phyloP scores from a whole-genome alignment of 2,329 filamentous ascomycete genomes.

The Mollisiaceae sp. region DNA sequence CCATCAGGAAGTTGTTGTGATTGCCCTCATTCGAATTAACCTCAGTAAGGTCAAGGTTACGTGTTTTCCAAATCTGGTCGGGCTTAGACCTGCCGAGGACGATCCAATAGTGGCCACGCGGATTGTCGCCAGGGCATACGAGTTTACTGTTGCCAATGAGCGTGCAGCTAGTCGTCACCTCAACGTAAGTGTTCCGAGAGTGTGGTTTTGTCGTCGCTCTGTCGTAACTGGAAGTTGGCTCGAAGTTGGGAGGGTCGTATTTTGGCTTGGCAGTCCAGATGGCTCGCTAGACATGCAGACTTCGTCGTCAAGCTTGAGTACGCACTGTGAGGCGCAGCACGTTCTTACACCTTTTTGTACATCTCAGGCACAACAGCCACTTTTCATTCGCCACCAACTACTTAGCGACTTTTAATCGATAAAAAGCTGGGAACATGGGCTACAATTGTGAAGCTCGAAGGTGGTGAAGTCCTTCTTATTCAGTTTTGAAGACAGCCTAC shows the following conservation, averaged over 20 bases:
- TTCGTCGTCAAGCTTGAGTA: too few relatives aligned
- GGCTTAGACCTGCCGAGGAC: background rate
- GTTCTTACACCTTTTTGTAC: background rate
- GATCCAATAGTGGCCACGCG: constrained; percentile 4
- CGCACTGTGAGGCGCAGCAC: background rate
- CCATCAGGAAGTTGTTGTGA: constrained; percentile 26
- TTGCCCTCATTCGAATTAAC: constrained; percentile 19
- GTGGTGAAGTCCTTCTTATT: too few relatives aligned
- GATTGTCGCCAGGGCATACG: constrained; percentile 9
- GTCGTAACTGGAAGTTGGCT: background rate
- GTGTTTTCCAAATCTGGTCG: constrained; percentile 10
- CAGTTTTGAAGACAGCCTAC: too few relatives aligned
- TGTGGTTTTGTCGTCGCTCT: background rate
- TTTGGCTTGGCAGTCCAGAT: background rate
- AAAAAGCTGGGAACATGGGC: too few relatives aligned
- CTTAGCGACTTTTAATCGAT: too few relatives aligned
- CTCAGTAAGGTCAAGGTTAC: background rate
- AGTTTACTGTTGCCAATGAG: constrained; percentile 6
- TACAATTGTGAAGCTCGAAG: too few relatives aligned
- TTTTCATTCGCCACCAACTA: background rate
- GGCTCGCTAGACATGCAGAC: background rate
- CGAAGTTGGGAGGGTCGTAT: background rate
- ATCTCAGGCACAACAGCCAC: background rate
- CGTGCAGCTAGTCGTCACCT: background rate
- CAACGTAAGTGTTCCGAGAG: background rate